Conservation (phyloP, 2,329 filamentous ascomycete genomes). For the Beauveria asiatica region DNA sequence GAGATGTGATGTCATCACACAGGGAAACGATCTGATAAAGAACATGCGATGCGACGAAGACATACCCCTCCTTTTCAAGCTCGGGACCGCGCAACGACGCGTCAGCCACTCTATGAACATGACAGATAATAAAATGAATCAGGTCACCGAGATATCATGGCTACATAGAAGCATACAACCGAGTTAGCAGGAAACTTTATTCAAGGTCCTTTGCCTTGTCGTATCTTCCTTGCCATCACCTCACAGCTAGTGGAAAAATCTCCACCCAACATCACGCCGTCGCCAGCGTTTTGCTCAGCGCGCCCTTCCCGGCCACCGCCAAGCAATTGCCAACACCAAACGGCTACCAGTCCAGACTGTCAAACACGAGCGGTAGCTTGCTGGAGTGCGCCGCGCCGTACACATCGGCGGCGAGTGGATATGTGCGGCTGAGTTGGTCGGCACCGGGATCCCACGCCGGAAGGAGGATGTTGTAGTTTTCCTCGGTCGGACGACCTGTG, state of each 20-base stretch:
- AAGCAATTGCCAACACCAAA: conserved; percentile 14
- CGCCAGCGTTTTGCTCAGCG: conserved; percentile 11
- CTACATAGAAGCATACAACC: too few species aligned
- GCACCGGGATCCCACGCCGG: neutral
- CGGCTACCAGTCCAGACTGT: conserved; percentile 13
- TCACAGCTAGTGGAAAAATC: neutral
- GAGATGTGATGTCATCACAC: neutral
- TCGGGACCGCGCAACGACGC: too few species aligned
- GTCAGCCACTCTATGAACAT: neutral
- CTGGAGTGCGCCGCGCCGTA: conserved; percentile 14
- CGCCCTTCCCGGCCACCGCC: conserved; percentile 7
- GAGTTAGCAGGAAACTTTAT: too few species aligned
- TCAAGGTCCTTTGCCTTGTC: neutral
- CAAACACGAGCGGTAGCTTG: conserved; percentile 16
- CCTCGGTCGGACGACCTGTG: neutral
- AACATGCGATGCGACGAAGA: neutral
- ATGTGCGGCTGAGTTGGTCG: neutral
- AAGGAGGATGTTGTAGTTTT: neutral
- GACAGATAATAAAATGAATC: neutral
- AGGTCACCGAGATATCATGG: too few species aligned
- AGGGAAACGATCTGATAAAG: conserved; percentile 3
- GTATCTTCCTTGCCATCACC: neutral
- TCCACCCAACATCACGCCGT: conserved; percentile 12
- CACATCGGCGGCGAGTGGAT: neutral
- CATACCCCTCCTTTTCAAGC: neutral